Conservation (phyloP, 306 rosid species). For the Mimosa pudica region DNA sequence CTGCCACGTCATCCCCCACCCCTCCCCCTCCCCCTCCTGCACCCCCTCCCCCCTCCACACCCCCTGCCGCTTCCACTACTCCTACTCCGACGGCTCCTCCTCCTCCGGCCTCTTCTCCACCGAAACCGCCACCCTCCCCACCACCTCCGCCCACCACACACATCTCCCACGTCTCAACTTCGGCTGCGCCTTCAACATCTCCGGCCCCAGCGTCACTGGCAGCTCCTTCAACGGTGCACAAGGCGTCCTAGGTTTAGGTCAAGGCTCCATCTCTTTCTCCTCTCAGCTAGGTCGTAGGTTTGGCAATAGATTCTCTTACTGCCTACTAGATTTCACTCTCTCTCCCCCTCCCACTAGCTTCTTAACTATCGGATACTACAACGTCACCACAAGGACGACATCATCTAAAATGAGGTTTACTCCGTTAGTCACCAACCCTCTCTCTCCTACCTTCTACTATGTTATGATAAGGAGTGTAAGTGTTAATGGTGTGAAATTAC, state of each 20-base stretch:
- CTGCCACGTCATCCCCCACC: constrained; percentile 57
- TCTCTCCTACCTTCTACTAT: constrained; percentile 72
- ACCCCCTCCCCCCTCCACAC: constrained; percentile 40
- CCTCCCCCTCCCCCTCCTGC: constrained; percentile 4
- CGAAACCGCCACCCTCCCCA: constrained; percentile 56
- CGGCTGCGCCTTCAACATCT: constrained; percentile 66
- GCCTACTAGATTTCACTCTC: constrained; percentile 69
- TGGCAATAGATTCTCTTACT: constrained; percentile 73
- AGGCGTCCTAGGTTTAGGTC: constrained; percentile 81
- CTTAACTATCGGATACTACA: constrained; percentile 58
- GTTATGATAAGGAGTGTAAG: constrained; percentile 44
- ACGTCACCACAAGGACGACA: neutral
- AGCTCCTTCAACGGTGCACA: constrained; percentile 62
- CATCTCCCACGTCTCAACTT: constrained; percentile 28
- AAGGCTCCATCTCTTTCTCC: constrained; percentile 68
- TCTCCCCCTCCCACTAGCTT: constrained; percentile 77
- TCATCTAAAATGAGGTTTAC: constrained; percentile 47
- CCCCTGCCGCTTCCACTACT: constrained; percentile 61
- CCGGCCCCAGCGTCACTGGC: constrained; percentile 69
- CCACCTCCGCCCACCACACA: constrained; percentile 28
- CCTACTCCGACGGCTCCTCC: constrained; percentile 68
- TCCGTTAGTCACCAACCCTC: constrained; percentile 50
- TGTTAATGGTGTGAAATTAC: constrained; percentile 49
- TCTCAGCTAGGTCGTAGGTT: constrained; percentile 65
- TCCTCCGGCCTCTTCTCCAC: constrained; percentile 66